Conservation (phyloP, 164 flowering plant species). For the Amborella trichopoda region DNA sequence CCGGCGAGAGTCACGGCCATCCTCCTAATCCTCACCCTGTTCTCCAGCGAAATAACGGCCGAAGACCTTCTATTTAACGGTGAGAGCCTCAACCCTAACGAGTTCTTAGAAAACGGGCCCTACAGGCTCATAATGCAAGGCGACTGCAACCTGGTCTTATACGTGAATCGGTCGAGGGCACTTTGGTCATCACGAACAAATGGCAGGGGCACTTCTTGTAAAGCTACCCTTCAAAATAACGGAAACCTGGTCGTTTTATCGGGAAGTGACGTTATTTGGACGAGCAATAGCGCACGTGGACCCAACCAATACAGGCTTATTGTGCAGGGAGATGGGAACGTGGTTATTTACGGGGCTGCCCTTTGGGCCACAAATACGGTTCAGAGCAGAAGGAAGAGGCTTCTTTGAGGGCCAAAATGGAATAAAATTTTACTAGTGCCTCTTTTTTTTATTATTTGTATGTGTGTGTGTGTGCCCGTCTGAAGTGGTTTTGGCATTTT, state of each 20-base stretch:
- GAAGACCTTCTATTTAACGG: slow-evolving; percentile 12
- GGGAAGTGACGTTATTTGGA: slow-evolving; percentile 11
- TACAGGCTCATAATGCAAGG: slow-evolving; percentile 13
- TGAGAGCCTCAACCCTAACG: slow-evolving; percentile 7
- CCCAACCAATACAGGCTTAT: slow-evolving; percentile 15
- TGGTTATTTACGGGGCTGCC: slow-evolving; percentile 17
- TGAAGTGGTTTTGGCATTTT: too few species aligned
- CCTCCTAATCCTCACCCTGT: not conserved
- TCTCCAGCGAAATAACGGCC: not conserved
- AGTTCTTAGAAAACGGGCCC: slow-evolving; percentile 14
- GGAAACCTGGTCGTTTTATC: slow-evolving; percentile 11
- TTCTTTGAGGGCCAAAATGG: too few species aligned
- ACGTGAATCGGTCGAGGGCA: slow-evolving; percentile 7
- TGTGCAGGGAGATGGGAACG: slow-evolving; percentile 19
- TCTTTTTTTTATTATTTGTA: too few species aligned
- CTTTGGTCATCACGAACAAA: slow-evolving; percentile 11
- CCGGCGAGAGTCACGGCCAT: not conserved
- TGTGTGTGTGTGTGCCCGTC: too few species aligned
- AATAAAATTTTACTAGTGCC: too few species aligned
- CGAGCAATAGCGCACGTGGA: slow-evolving; percentile 7
- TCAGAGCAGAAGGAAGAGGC: slow-evolving; percentile 4
- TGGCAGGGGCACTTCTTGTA: slow-evolving; percentile 9
- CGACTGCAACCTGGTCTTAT: slow-evolving; percentile 15
- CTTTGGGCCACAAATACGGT: slow-evolving; percentile 21
- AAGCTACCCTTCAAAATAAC: slow-evolving; percentile 9